These are phyloP conservation scores for Mrakia gelida DNA, from an alignment of 768 basidiomycete species.

Conservation along the genomic window DNA sequence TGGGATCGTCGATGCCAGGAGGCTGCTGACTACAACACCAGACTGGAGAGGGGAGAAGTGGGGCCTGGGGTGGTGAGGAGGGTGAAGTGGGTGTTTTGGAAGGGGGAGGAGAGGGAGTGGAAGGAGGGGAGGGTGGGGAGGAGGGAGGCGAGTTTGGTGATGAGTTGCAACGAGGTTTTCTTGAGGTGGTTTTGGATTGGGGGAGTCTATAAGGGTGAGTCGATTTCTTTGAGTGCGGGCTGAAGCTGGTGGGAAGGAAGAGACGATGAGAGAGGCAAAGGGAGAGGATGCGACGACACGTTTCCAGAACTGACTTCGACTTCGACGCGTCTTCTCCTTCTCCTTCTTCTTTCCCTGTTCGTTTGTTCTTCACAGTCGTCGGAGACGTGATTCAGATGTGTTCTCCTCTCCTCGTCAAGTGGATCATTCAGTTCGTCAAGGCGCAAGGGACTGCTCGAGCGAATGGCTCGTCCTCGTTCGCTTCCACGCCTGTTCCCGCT, in stretches of 20 bases:
- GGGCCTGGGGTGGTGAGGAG: conserved; percentile 51
- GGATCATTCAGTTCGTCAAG: conserved; percentile 39
- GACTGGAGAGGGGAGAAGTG: conserved; percentile 63
- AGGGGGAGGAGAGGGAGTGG: conserved; percentile 40
- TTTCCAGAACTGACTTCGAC: neutral
- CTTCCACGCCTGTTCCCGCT: no score
- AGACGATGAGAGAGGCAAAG: no score
- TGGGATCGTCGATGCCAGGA: conserved; percentile 53
- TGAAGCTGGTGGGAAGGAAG: no score
- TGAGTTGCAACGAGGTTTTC: conserved; percentile 40
- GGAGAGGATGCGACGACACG: neutral
- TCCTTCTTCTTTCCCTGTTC: conserved; percentile 31
- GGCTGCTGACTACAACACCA: conserved; percentile 67
- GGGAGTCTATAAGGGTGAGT: conserved; percentile 20
- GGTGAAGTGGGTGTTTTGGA: conserved; percentile 57
- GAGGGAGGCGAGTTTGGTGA: conserved; percentile 41
- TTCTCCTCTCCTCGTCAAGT: conserved; percentile 46
- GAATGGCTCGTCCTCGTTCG: neutral
- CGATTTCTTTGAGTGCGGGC: no score
- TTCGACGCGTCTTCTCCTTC: neutral
- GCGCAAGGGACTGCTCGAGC: neutral
- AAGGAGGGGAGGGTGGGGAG: conserved; percentile 38
- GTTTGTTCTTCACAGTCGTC: conserved; percentile 33
- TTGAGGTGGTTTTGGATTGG: conserved; percentile 28
- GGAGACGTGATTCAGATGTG: conserved; percentile 41